Conservation (phyloP, 2,329 filamentous ascomycete species). For the Aspergillus latus region DNA sequence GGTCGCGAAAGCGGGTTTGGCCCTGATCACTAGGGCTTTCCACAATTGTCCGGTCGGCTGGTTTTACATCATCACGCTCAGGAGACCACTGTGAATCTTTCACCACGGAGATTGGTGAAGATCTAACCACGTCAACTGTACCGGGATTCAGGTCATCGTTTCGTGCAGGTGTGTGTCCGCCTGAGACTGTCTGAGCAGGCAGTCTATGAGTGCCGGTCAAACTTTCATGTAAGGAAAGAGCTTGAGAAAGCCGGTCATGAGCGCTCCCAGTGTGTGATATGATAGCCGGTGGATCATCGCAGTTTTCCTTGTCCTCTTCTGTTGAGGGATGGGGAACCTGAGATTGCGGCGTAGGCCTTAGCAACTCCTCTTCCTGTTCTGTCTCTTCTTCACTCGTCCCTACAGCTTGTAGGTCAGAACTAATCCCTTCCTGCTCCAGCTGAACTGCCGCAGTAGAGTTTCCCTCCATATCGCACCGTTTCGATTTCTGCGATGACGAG, state of each 20-base stretch:
- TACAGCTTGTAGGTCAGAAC: conserved; percentile 23
- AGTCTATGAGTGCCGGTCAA: conserved; percentile 16
- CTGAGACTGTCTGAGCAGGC: conserved; percentile 5
- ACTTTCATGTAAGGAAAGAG: conserved; percentile 30
- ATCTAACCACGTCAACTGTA: conserved; percentile 16
- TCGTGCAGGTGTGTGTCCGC: neutral
- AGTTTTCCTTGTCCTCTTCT: conserved; percentile 52
- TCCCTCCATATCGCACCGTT: conserved; percentile 12
- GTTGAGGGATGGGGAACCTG: conserved; percentile 31
- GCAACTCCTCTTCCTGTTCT: conserved; percentile 46
- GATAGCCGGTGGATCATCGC: conserved; percentile 29
- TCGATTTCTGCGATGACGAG: conserved; percentile 5
- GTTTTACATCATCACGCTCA: conserved; percentile 12
- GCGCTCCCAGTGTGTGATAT: conserved; percentile 34
- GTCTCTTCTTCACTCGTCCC: conserved; percentile 46
- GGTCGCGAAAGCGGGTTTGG: neutral
- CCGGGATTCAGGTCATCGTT: conserved; percentile 12
- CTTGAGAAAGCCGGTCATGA: conserved; percentile 42
- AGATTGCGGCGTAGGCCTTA: conserved; percentile 28
- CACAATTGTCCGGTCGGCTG: neutral
- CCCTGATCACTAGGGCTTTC: conserved; percentile 1
- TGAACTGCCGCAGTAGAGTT: conserved; percentile 11
- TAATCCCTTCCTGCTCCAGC: conserved; percentile 23
- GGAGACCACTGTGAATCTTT: conserved; percentile 41
- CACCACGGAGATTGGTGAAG: conserved; percentile 37